These are phyloP conservation scores for Phytophthora pini DNA, from an alignment of 352 stramenopile genomes.

Conservation along the genomic window DNA sequence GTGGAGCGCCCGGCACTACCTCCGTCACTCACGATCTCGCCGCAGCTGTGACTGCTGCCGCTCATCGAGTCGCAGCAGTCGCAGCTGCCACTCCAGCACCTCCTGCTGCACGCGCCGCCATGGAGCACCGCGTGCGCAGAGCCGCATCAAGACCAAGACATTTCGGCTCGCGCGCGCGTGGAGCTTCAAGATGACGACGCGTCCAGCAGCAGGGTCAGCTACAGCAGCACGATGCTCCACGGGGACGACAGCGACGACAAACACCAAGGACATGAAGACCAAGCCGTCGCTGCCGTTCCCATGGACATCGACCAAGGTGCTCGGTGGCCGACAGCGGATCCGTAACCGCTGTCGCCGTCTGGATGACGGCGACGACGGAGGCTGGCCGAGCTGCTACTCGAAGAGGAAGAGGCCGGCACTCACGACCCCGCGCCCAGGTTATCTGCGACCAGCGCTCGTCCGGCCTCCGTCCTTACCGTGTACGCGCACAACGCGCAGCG, in stretches of 20 bases:
- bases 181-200: too few species aligned
- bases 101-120: neutral
- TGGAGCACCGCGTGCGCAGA: neutral
- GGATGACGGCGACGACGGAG: neutral
- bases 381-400: neutral
- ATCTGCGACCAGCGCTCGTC: slow-evolving; percentile 6
- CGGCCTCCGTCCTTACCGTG: slow-evolving; percentile 12
- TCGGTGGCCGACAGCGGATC: neutral
- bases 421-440: neutral
- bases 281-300: neutral
- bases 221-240: neutral
- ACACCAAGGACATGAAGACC: neutral
- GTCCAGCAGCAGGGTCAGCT: neutral
- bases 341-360: neutral
- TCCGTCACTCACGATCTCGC: neutral
- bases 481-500: slow-evolving; percentile 16
- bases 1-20: neutral
- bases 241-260: neutral
- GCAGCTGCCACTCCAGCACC: neutral
- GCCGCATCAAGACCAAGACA: neutral
- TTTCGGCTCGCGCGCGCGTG: neutral
- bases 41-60: neutral
- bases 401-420: neutral
- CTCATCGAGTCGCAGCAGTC: neutral
- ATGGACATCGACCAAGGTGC: neutral